A percentile compares a stretch with the other conserved stretches of the same genome.
Conservation (phyloP, 495 filamentous ascomycete genomes). For the Parathielavia appendiculata region DNA sequence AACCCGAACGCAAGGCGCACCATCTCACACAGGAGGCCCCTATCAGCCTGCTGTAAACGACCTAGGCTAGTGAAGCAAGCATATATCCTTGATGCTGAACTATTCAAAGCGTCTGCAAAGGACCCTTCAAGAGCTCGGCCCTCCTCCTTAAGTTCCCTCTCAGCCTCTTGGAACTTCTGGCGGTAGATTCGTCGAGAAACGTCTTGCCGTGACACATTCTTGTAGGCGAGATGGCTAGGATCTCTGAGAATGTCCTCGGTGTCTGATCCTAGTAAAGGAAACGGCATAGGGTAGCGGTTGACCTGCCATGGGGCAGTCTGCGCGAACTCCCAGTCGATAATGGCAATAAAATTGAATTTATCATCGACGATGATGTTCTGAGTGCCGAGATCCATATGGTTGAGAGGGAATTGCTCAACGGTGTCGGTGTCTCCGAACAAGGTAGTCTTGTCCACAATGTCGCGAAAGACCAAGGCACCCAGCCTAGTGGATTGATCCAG, state of each 20-base stretch:
- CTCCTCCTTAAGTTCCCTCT: too few relatives aligned
- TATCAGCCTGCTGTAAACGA: constrained; percentile 5
- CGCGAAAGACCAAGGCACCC: not conserved
- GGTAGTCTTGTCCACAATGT: not conserved
- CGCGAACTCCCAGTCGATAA: not conserved
- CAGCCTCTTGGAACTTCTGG: too few relatives aligned
- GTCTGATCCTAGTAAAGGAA: not conserved
- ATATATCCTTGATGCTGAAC: constrained; percentile 7
- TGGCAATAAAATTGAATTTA: not conserved
- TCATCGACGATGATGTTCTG: not conserved
- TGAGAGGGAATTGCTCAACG: not conserved
- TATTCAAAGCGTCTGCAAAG: constrained; percentile 6
- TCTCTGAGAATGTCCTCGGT: too few relatives aligned
- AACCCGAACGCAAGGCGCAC: not conserved
- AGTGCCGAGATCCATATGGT: not conserved
- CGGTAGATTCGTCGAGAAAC: too few relatives aligned
- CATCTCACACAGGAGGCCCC: not conserved
- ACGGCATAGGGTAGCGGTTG: not conserved
- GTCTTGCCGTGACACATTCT: too few relatives aligned
- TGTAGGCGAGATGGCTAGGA: too few relatives aligned
- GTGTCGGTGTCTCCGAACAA: too few relatives aligned
- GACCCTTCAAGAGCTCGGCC: constrained; percentile 1
- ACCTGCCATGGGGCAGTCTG: not conserved
- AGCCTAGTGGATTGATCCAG: not conserved
- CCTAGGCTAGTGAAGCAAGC: constrained; percentile 6